Conservation (phyloP, 1,284 basidiomycete genomes). For the Austroboletus rostrupii region DNA sequence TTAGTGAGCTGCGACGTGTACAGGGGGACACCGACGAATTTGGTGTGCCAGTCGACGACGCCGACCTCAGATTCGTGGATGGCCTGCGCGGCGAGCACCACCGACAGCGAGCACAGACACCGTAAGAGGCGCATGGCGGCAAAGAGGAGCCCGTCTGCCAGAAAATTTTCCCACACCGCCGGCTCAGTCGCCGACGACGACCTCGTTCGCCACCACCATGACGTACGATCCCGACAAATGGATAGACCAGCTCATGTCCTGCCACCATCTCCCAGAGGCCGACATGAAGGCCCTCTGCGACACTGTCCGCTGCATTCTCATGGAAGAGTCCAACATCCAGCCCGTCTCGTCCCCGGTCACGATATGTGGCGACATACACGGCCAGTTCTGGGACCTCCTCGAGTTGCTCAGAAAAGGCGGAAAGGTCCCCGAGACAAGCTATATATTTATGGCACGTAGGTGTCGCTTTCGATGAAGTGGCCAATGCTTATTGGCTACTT, state of each 20-base stretch:
- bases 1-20: conserved; percentile 43
- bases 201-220: conserved; percentile 11
- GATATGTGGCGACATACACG: conserved; percentile 92
- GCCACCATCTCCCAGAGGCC: conserved; percentile 83
- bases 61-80: conserved; percentile 75
- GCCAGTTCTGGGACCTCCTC: conserved; percentile 93
- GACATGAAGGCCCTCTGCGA: conserved; percentile 92
- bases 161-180: conserved; percentile 21
- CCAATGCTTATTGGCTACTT: conserved; percentile 20
- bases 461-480: conserved; percentile 14
- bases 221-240: conserved; percentile 62
- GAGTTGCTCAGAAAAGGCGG: conserved; percentile 91
- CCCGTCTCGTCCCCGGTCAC: conserved; percentile 89
- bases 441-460: conserved; percentile 94
- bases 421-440: conserved; percentile 83
- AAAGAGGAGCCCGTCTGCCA: neutral
- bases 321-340: conserved; percentile 96
- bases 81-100: conserved; percentile 31
- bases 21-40: conserved; percentile 68
- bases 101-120: conserved; percentile 15
- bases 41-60: conserved; percentile 83
- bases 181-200: neutral
- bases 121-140: conserved; percentile 18
- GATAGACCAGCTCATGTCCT: conserved; percentile 78
- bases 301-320: conserved; percentile 77